phyloP scores from a whole-genome alignment of 2,329 filamentous ascomycete genomes.

The Aspergillus pseudoglaucus region DNA sequence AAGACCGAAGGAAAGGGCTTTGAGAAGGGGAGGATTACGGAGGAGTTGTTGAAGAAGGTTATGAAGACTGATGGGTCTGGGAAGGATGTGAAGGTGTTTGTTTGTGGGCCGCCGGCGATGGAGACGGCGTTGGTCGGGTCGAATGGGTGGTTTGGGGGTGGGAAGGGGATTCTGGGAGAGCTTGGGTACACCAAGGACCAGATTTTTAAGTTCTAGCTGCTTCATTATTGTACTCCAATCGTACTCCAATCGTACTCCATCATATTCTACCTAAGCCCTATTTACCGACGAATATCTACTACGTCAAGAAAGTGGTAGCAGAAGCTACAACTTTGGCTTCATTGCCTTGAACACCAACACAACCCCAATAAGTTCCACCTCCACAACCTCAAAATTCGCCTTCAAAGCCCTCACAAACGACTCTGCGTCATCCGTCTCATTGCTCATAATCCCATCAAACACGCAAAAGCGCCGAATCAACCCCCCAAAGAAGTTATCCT shows the following conservation, averaged over 20 bases:
- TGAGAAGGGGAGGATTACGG: conserved; percentile 53
- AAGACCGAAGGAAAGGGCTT: conserved; percentile 33
- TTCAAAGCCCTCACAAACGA: conserved; percentile 1
- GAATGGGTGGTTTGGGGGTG: conserved; percentile 2
- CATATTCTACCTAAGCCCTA: no score
- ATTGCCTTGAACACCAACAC: conserved; percentile 4
- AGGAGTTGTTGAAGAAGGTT: conserved; percentile 49
- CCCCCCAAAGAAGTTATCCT: conserved; percentile 10
- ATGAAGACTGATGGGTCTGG: conserved; percentile 26
- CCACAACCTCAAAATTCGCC: conserved; percentile 5
- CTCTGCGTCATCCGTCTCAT: neutral
- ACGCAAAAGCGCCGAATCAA: conserved; percentile 1
- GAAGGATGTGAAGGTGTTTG: conserved; percentile 53
- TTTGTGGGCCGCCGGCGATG: conserved; percentile 65
- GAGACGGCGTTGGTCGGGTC: conserved; percentile 41
- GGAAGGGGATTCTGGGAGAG: conserved; percentile 48
- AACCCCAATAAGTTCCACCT: conserved; percentile 2
- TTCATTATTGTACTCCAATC: no score
- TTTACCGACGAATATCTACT: no score
- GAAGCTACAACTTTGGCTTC: neutral
- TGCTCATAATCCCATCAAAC: conserved; percentile 1
- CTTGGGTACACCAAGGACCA: neutral
- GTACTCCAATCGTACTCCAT: no score
- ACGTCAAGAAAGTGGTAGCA: no score
- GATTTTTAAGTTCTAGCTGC: neutral